Conservation (phyloP, 306 rosid species). For the Bauhinia variegata region DNA sequence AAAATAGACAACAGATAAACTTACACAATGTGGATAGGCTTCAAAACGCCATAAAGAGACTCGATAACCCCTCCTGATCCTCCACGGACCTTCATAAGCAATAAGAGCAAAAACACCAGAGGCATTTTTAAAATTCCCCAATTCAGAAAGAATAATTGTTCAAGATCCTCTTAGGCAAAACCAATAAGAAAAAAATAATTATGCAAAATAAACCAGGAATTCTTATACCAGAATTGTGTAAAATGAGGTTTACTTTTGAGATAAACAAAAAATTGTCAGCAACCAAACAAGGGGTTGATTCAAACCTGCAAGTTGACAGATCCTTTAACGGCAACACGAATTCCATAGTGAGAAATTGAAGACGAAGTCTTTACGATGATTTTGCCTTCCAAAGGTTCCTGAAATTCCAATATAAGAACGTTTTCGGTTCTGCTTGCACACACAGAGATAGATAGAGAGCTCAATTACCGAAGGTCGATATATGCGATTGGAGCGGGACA, state of each 20-base stretch:
- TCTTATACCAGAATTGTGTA: no score
- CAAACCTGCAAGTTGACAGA: slow-evolving; percentile 67
- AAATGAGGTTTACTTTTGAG: no score
- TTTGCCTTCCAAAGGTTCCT: slow-evolving; percentile 81
- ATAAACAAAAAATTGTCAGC: no score
- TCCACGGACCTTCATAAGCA: slow-evolving; percentile 75
- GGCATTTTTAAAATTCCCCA: slow-evolving; percentile 4
- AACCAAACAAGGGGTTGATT: no score
- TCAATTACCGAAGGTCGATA: slow-evolving; percentile 75
- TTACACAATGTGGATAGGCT: slow-evolving; percentile 78
- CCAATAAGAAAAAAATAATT: background rate
- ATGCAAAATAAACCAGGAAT: background rate
- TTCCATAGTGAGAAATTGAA: slow-evolving; percentile 77
- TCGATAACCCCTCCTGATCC: slow-evolving; percentile 90
- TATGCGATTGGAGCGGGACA: slow-evolving; percentile 65
- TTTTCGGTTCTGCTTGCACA: background rate
- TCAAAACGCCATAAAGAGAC: slow-evolving; percentile 77
- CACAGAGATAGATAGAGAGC: slow-evolving; percentile 3
- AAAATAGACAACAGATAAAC: slow-evolving; percentile 33
- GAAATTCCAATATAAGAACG: slow-evolving; percentile 38
- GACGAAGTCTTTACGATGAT: slow-evolving; percentile 63
- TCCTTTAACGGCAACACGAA: slow-evolving; percentile 73
- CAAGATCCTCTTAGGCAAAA: slow-evolving; percentile 15
- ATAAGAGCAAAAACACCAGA: slow-evolving; percentile 25
- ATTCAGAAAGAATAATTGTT: background rate